Evolutionary conservation across 1,284 basidiomycete genomes (phyloP), one percentile per base, ranked within the genome.

Genomic region (Melampsora larici-populina): DNA sequence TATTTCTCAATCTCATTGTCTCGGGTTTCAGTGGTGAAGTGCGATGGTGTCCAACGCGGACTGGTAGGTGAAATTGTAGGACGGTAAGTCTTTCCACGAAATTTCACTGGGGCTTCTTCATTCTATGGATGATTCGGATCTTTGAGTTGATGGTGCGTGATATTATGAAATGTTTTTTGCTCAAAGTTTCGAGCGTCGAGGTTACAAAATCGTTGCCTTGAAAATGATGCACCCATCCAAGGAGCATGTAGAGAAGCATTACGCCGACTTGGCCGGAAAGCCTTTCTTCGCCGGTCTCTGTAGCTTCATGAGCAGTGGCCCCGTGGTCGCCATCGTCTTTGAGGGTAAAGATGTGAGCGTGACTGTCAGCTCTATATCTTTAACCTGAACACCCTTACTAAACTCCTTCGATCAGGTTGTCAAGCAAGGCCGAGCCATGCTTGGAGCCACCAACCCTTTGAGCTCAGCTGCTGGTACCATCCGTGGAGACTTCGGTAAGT

Each of bases 301-400:
- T 88, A 90, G 90, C 84, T 97, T 79, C 74, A 93, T 97, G 95
- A 88, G 90, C 78, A 89, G 92, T 80, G 96, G 96, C 80, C 96
- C 96, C 82, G 96, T 99, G 82, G 91, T 97, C 83, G 92, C 89
- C 83, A 97, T 97, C 90, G 96, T 96, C 83, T 97, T 94, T 89
- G 89, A 97, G 87, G 96, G 96, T 82, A 90, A 95, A 83, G 93
- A 67, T 66, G 68, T 73, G 62, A 69, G 62, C 15, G 18, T 31
- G 82, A 78, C 82, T 60, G 31, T 17, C 70, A 24, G 18, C 18
- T 40, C 81, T 82, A 77, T 46, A 21, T n/a, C 7, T 48, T 26
- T 18, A 29, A 68, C n/a, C 3, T n/a, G n/a, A 24, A 68, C n/a
- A 18, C 7, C 21, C 9, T 26, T 46, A 15, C 24, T 68, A 2